Conservation (phyloP, 2,329 filamentous ascomycete genomes). For the Septoria petroselini region DNA sequence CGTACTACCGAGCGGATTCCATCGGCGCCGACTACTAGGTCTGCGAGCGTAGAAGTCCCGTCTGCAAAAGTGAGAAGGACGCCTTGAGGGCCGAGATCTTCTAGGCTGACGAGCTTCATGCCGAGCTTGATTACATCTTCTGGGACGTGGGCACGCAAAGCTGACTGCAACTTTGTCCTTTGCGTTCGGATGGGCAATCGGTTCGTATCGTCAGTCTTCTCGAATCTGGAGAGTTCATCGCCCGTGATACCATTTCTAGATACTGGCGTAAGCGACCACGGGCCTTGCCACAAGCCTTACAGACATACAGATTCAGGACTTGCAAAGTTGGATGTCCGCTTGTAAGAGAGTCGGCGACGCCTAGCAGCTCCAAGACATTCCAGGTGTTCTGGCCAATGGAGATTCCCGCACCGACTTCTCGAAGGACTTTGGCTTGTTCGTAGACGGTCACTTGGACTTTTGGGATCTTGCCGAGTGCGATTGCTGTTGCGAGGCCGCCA, state of each 20-base stretch:
- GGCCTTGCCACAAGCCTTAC: too few relatives aligned
- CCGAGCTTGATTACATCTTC: conserved; percentile 45
- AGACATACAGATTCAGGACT: conserved; percentile 19
- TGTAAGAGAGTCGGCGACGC: conserved; percentile 40
- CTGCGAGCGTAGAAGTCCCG: conserved; percentile 17
- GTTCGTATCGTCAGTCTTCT: conserved; percentile 6
- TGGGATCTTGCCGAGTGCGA: conserved; percentile 44
- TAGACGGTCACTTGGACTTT: conserved; percentile 46
- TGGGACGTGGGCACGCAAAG: conserved; percentile 49
- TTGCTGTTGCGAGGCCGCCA: conserved; percentile 42
- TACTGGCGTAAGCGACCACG: too few relatives aligned
- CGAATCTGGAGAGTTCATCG: conserved; percentile 16
- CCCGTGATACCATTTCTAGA: conserved; percentile 24
- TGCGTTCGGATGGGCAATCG: conserved; percentile 21
- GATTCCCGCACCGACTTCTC: conserved; percentile 51
- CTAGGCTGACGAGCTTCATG: conserved; percentile 45
- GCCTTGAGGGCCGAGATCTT: conserved; percentile 40
- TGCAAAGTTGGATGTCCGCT: conserved; percentile 28
- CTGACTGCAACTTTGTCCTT: conserved; percentile 46
- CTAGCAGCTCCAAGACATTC: conserved; percentile 49
- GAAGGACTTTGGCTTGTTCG: conserved; percentile 46
- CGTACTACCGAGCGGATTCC: conserved; percentile 52
- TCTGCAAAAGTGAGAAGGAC: conserved; percentile 49
- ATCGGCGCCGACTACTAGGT: conserved; percentile 48
- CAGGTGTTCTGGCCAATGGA: conserved; percentile 48